Conservation (phyloP, 257 asterid species). For the Solanum corneliomulleri region DNA sequence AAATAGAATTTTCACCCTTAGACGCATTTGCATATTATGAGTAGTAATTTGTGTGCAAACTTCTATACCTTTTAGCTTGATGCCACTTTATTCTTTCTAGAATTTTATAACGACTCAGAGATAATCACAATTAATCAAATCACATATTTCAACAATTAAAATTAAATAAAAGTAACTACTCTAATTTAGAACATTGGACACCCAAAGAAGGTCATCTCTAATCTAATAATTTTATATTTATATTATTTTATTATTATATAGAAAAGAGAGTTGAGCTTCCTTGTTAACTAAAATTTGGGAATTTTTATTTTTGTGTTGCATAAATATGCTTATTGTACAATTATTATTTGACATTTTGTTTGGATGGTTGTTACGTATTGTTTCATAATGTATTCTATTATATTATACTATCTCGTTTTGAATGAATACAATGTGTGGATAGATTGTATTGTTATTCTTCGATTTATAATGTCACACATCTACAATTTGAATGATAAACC, state of each 20-base stretch:
- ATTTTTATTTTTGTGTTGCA: neutral
- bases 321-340: neutral
- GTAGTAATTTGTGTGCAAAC: neutral
- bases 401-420: too few relatives aligned
- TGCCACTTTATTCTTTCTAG: neutral
- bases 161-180: too few relatives aligned
- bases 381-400: too few relatives aligned
- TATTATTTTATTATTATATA: too few relatives aligned
- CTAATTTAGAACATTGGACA: neutral
- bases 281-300: neutral
- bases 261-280: neutral
- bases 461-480: neutral
- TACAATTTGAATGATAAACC: neutral
- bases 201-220: neutral
- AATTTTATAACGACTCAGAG: neutral
- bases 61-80: neutral
- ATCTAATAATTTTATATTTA: too few relatives aligned
- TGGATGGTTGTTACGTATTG: too few relatives aligned
- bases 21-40: neutral
- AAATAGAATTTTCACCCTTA: neutral
- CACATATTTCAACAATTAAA: neutral
- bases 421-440: neutral
- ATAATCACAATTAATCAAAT: neutral
- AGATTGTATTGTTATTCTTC: neutral
- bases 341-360: neutral